These are phyloP conservation scores for Juglanconis oblonga DNA, from an alignment of 2,329 filamentous ascomycete species.

Conservation along the genomic window DNA sequence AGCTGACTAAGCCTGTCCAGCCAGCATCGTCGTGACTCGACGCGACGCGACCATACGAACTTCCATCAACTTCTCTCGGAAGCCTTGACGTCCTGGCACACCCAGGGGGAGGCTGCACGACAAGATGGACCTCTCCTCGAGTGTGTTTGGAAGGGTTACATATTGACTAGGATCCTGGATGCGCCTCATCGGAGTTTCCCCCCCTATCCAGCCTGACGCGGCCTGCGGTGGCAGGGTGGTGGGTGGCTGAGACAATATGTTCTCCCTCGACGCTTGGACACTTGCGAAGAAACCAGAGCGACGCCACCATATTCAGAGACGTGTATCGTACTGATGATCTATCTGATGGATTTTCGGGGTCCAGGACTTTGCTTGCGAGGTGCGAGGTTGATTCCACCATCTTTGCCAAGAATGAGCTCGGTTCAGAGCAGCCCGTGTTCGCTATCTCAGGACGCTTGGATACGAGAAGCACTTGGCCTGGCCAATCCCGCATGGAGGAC, in stretches of 20 bases:
- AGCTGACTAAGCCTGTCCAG: not conserved
- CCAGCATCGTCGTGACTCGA: too few relatives aligned
- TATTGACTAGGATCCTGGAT: too few relatives aligned
- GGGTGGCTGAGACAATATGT: not conserved
- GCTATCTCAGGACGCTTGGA: not conserved
- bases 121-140: too few relatives aligned
- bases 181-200: too few relatives aligned
- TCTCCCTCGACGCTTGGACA: not conserved
- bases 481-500: not conserved
- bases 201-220: not conserved
- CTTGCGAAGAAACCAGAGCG: not conserved
- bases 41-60: too few relatives aligned
- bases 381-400: not conserved
- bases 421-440: not conserved
- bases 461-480: not conserved
- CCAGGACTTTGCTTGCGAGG: too few relatives aligned
- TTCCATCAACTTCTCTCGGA: too few relatives aligned
- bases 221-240: not conserved
- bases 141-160: too few relatives aligned
- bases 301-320: not conserved
- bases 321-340: not conserved
- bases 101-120: too few relatives aligned
- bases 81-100: too few relatives aligned
- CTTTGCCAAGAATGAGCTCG: not conserved
- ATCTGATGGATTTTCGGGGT: not conserved